Percentiles rank a stretch among this genome's conserved stretches.
These are phyloP conservation scores for Solanum bukasovii DNA, from an alignment of 257 asterid species.

Conservation along the genomic window DNA sequence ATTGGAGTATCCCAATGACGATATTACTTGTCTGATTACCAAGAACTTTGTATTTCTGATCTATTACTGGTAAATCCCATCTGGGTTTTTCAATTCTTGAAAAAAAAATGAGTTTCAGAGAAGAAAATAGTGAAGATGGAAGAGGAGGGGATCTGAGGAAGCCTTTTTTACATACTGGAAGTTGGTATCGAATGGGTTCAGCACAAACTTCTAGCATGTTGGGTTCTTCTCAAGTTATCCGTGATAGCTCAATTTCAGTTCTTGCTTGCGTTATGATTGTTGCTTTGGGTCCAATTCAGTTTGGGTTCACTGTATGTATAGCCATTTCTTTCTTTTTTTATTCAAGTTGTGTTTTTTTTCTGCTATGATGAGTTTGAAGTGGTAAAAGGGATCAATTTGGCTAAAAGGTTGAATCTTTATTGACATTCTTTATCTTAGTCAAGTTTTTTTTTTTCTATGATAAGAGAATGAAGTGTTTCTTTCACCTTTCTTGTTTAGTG, in stretches of 20 bases:
- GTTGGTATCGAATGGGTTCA: slow-evolving; percentile 94
- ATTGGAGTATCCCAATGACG: not conserved
- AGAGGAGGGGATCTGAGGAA: slow-evolving; percentile 54
- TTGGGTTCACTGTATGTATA: slow-evolving; percentile 71
- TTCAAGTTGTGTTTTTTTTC: not conserved
- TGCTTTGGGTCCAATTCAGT: slow-evolving; percentile 86
- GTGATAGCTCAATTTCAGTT: slow-evolving; percentile 74
- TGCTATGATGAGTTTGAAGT: not conserved
- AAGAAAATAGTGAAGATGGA: slow-evolving; percentile 51
- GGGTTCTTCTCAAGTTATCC: slow-evolving; percentile 68
- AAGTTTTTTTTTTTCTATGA: not conserved
- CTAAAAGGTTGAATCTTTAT: not conserved
- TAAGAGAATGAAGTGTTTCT: not conserved
- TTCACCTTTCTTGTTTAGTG: not conserved
- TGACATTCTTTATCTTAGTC: not conserved
- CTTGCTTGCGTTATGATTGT: slow-evolving; percentile 85
- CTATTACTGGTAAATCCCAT: not conserved
- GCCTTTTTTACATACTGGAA: slow-evolving; percentile 87
- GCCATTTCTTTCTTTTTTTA: not conserved
- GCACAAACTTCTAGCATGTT: slow-evolving; percentile 60
- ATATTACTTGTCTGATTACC: not conserved
- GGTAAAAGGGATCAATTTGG: not conserved
- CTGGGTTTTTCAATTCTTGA: not conserved
- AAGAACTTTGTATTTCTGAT: not conserved
- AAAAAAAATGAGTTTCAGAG: slow-evolving; percentile 65